Percentiles rank a stretch among this genome's conserved stretches.
Conservation (phyloP, 306 rosid species). For the Quercus suber region DNA sequence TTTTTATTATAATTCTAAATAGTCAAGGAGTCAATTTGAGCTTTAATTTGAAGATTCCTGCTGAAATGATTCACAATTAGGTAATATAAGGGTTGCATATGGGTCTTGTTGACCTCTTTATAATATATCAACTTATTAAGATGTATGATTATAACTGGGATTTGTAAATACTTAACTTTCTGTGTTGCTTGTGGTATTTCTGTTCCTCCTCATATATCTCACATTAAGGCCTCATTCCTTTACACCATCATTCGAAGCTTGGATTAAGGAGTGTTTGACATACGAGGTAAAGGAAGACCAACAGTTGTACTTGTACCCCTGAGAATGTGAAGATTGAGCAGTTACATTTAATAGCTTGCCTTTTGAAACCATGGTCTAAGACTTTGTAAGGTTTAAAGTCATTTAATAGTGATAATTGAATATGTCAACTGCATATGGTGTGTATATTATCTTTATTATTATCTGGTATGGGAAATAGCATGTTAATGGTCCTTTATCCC, state of each 20-base stretch:
- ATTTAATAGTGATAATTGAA: no score
- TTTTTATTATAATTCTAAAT: neutral
- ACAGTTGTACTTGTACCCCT: neutral
- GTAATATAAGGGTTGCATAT: neutral
- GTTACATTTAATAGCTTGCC: neutral
- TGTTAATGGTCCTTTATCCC: no score
- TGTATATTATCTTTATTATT: no score
- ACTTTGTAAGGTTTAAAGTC: no score
- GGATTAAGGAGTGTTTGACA: neutral
- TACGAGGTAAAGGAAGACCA: neutral
- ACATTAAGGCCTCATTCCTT: neutral
- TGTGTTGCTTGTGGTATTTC: neutral
- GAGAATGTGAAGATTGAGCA: neutral
- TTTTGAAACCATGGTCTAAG: neutral
- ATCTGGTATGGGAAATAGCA: no score
- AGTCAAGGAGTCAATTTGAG: neutral
- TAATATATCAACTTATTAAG: neutral
- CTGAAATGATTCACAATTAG: neutral
- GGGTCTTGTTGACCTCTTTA: neutral
- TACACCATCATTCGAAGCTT: neutral
- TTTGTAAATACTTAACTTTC: neutral
- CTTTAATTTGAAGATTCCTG: neutral
- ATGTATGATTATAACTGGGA: neutral
- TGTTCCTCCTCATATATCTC: neutral
- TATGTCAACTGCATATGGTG: no score